Conservation (phyloP, 306 rosid species). For the Prunus kanzakura region DNA sequence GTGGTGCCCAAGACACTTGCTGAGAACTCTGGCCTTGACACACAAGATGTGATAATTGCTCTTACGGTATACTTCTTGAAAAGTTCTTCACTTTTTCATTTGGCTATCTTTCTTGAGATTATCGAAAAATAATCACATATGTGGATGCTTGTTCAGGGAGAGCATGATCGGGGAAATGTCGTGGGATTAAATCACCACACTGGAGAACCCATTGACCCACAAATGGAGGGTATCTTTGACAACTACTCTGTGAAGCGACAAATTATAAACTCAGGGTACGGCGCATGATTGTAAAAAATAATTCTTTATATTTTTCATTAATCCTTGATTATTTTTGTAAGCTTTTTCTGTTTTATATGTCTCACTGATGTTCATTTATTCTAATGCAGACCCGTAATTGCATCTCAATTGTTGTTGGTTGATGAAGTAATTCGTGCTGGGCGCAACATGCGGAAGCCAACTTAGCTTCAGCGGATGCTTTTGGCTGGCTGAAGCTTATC, state of each 20-base stretch:
- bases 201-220: constrained; percentile 91
- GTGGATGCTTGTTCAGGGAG: constrained; percentile 67
- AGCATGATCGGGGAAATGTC: constrained; percentile 72
- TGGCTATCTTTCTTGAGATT: neutral
- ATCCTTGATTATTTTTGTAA: neutral
- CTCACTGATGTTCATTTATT: neutral
- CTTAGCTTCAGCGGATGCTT: constrained; percentile 19
- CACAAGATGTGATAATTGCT: constrained; percentile 86
- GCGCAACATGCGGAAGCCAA: constrained; percentile 91
- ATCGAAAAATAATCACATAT: neutral
- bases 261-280: constrained; percentile 86
- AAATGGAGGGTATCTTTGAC: constrained; percentile 93
- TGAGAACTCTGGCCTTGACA: constrained; percentile 94
- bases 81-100: neutral
- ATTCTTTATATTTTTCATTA: no score
- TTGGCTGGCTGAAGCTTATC: constrained; percentile 1
- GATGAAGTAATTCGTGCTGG: constrained; percentile 99
- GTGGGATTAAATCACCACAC: constrained; percentile 85
- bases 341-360: neutral
- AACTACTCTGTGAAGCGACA: constrained; percentile 96
- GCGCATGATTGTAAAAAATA: neutral
- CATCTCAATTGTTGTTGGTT: constrained; percentile 87
- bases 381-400: constrained; percentile 82
- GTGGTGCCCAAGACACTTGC: constrained; percentile 96
- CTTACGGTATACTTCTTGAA: constrained; percentile 48